Percentiles rank a stretch among this genome's conserved stretches.
These are phyloP conservation scores for Aspergillus pseudoterreus DNA, from an alignment of 2,329 filamentous ascomycete genomes.

Conservation along the genomic window DNA sequence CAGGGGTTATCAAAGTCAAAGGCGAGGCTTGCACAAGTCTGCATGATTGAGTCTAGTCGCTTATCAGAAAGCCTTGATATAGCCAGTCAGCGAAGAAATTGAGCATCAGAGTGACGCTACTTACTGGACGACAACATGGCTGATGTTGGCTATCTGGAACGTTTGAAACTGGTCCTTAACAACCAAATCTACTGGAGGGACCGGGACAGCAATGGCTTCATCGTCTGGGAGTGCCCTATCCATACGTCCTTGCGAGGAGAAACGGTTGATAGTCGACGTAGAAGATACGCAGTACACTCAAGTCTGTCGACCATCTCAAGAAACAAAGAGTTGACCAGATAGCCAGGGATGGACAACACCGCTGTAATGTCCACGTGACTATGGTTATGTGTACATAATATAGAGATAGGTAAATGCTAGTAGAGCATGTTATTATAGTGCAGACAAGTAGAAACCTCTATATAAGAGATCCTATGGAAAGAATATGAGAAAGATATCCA, in stretches of 20 bases:
- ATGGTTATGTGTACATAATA: no score
- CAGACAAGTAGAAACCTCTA: no score
- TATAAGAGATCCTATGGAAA: no score
- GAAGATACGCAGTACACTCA: background rate
- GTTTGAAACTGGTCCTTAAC: conserved; percentile 1
- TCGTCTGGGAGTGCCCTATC: conserved; percentile 6
- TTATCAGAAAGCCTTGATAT: conserved; percentile 6
- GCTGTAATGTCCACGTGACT: no score
- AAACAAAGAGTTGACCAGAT: no score
- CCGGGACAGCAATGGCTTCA: background rate
- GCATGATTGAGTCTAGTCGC: conserved; percentile 11
- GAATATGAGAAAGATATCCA: no score
- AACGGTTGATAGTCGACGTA: background rate
- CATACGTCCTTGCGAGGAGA: background rate
- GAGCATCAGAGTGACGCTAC: background rate
- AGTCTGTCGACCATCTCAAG: background rate
- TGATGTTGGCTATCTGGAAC: background rate
- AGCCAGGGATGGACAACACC: no score
- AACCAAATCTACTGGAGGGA: background rate
- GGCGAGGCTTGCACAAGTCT: background rate
- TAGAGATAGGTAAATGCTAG: no score
- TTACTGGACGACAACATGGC: conserved; percentile 7
- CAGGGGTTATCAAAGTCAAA: conserved; percentile 10
- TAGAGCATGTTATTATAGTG: no score
- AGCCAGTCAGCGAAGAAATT: background rate